A percentile compares a stretch with the other conserved stretches of the same genome.
Evolutionary conservation across 345 rosid genomes (phyloP).

Genomic region (Syzygium oleosum): DNA sequence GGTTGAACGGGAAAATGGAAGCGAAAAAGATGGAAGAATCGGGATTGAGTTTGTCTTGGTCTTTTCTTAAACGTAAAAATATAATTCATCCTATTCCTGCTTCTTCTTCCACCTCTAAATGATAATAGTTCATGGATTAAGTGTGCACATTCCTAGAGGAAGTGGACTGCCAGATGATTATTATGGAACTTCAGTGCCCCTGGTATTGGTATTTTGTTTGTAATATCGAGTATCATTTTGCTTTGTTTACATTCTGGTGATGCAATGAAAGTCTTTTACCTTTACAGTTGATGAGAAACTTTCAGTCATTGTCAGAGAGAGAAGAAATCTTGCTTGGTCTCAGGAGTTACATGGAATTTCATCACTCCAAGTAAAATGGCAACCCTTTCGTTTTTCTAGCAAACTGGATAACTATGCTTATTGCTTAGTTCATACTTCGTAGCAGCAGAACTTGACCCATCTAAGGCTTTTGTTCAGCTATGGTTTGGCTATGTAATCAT

Average conservation of each 20-base stretch:
- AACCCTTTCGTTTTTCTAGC: not conserved
- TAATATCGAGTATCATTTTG: not conserved
- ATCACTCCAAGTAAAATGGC: not conserved
- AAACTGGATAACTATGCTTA: not conserved
- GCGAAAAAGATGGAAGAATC: not conserved
- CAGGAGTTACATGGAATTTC: not conserved
- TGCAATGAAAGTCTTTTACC: not conserved
- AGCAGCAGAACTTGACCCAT: not conserved
- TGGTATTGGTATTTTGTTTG: not conserved
- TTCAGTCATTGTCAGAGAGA: not conserved
- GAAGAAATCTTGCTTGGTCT: not conserved
- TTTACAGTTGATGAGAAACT: not conserved
- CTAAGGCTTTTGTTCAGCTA: not conserved
- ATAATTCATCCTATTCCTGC: not conserved
- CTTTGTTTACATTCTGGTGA: not conserved
- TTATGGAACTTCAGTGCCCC: not conserved
- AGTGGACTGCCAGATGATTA: not conserved
- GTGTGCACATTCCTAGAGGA: not conserved
- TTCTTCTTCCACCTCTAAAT: not conserved
- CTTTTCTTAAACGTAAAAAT: not conserved
- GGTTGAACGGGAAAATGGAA: not conserved
- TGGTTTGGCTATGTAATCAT: not conserved
- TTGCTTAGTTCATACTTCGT: not conserved
- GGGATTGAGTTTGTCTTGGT: not conserved
- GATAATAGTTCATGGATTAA: not conserved